Evolutionary conservation across 75 land plant species (phyloP), one percentile per base, ranked within the genome.

Genomic region (Cupressus sempervirens): DNA sequence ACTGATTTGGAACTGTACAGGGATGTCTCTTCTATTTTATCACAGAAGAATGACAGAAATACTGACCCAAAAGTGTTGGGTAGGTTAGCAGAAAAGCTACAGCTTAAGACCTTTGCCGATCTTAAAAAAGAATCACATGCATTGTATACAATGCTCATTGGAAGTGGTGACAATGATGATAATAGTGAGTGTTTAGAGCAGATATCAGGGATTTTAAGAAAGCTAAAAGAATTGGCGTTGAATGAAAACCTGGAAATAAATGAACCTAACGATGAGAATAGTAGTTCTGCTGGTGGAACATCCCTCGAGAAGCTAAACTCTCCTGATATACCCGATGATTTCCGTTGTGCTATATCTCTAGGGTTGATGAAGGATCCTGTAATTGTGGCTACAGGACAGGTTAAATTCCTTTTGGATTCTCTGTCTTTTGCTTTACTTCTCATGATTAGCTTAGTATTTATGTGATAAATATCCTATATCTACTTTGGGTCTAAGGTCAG

Each of bases 101-200:
- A 95, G 15, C 88, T 96, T 50, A 90, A 85, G 84, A 91, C 94
- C 5, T 83, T 88, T 1, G 85, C 91, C 52, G 97, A 95, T 53
- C 53, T 96, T n/a, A 93, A 87, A 62, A 92, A 89, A 81, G 99
- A 96, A 85, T 85, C 91, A 5, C 86, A 88, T 30, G 97, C 94
- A n/a, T 56, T 95, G 40, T 91, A 94, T 83, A 92, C 89, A 46
- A 84, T 95, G 92, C 90, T 92, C 62, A 86, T 91, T 65, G 80
- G 88, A 26, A 83, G 83, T 62, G 75, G 70, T 85, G 91, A 87
- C 16, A 84, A 87, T 62, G 86, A 88, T 32, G 92, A 82, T 54
- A 88, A 86, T 43, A 72, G 74, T 72, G 74, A 72, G 35, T 48
- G 54, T 73, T 84, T 93, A 46, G 89, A 89, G 83, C 82, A 89